Evolutionary conservation across 345 rosid genomes (phyloP).

Genomic region (Melastoma malabathricum): DNA sequence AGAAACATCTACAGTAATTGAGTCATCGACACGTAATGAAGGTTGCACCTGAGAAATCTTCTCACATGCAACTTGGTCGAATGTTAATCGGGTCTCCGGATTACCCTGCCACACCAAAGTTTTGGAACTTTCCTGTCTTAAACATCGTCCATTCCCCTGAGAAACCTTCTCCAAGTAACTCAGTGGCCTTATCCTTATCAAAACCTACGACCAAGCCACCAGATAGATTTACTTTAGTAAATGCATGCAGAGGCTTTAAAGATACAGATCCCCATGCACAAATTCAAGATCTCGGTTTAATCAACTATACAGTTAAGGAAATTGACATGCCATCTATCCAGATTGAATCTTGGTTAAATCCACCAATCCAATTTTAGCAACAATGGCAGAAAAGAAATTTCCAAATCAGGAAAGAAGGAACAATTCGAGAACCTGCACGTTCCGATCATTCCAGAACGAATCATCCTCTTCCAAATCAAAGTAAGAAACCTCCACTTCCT

Average conservation of each 20-base stretch:
- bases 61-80: slow-evolving; percentile 76
- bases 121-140: slow-evolving; percentile 71
- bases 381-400: not conserved
- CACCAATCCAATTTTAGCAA: too few species aligned
- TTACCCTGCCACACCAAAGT: slow-evolving; percentile 73
- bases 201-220: slow-evolving; percentile 32
- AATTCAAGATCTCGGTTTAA: too few species aligned
- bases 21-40: not conserved
- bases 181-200: slow-evolving; percentile 75
- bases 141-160: slow-evolving; percentile 54
- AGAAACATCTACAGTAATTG: not conserved
- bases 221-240: not conserved
- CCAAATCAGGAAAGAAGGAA: not conserved
- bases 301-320: too few species aligned
- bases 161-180: slow-evolving; percentile 46
- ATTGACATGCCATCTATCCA: too few species aligned
- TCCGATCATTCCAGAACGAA: slow-evolving; percentile 74
- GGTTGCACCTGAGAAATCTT: slow-evolving; percentile 61
- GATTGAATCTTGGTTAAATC: too few species aligned
- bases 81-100: slow-evolving; percentile 90
- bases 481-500: slow-evolving; percentile 28
- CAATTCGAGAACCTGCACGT: slow-evolving; percentile 54
- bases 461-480: slow-evolving; percentile 71
- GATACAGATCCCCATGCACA: too few species aligned
- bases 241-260: too few species aligned